Evolutionary conservation across 345 rosid genomes (phyloP), one percentile per base, ranked within the genome.

Genomic region (Hibiscus mutabilis): DNA sequence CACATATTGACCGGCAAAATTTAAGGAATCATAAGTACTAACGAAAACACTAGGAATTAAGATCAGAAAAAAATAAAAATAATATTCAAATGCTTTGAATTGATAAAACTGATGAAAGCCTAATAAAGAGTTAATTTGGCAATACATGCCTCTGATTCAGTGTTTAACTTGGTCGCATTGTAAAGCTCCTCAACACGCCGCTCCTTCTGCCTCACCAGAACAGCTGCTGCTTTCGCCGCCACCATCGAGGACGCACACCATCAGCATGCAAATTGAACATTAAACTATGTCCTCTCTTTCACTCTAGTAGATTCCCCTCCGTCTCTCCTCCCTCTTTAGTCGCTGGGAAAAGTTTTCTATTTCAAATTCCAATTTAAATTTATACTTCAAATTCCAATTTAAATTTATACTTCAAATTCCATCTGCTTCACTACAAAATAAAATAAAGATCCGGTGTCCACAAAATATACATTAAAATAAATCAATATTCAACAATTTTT

Each of bases 81-180:
- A n/a, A 42, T n/a, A 69, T 2, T 5, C 29, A 27, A 27, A 27
- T 27, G 29, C 2, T 27, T 27, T 3, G 3, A 27, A 27, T 27
- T 27, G 21, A 24, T 59, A 42, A 62, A 52, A 13, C 6, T 69
- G 12, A 66, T 42, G 60, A 81, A 75, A 77, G 79, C 86, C 81
- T 72, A 79, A 74, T 73, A 51, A 68, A 68, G 75, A 71, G 76
- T 9, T 63, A 4, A 35, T 37, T 35, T 18, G 21, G 44, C 55
- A 72, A 74, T 73, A 68, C 87, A 74, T 86, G 82, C 85, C 88
- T 89, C 82, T 24, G 82, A 82, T 76, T 56, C 76, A 60, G 10
- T 70, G 79, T 84, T 77, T 77, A 83, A 53, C 47, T 59, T 68
- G 77, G 81, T 33, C 67, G 75, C 84, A 79, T 83, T 75, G 70